Evolutionary conservation across 116 monocot genomes (phyloP), one percentile per base, ranked within the genome.

Genomic region (Iris pallida): DNA sequence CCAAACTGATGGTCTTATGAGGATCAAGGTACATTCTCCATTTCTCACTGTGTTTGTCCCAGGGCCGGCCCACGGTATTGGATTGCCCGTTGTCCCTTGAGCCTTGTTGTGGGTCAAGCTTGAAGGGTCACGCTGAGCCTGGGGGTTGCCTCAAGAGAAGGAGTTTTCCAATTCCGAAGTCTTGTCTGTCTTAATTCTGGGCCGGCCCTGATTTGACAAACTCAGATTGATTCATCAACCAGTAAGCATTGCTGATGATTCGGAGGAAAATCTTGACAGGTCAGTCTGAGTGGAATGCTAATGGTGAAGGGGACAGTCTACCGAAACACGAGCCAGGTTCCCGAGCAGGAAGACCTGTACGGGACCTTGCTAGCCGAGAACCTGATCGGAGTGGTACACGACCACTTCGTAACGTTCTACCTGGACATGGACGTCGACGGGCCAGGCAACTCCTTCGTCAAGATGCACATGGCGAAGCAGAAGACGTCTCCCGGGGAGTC

Each of bases 1-100:
- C 57, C 85, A 92, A 57, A 76, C 82, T 0, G 80, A 84, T 8
- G 91, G 91, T 2, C 71, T 81, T 61, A 80, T 91, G 47, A 77
- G 72, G 20, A 72, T 81, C 52, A 78, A 75, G 91, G 91, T 91
- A 68, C 17, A 2, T n/a, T n/a, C n/a, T n/a, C n/a, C n/a, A n/a
- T n/a, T n/a, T n/a, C n/a, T n/a, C n/a, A n/a, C n/a, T n/a, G n/a
- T n/a, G n/a, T n/a, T n/a, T n/a, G n/a, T n/a, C n/a, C n/a, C n/a
- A n/a, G n/a, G n/a, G n/a, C n/a, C n/a, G n/a, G n/a, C n/a, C n/a
- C n/a, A n/a, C n/a, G n/a, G n/a, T n/a, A n/a, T n/a, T n/a, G n/a
- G n/a, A n/a, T n/a, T n/a, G n/a, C n/a, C n/a, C n/a, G n/a, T n/a
- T n/a, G n/a, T n/a, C n/a, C n/a, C n/a, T n/a, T n/a, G n/a, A n/a